Evolutionary conservation across 306 rosid genomes (phyloP).

Genomic region (Pyrus betulifolia): DNA sequence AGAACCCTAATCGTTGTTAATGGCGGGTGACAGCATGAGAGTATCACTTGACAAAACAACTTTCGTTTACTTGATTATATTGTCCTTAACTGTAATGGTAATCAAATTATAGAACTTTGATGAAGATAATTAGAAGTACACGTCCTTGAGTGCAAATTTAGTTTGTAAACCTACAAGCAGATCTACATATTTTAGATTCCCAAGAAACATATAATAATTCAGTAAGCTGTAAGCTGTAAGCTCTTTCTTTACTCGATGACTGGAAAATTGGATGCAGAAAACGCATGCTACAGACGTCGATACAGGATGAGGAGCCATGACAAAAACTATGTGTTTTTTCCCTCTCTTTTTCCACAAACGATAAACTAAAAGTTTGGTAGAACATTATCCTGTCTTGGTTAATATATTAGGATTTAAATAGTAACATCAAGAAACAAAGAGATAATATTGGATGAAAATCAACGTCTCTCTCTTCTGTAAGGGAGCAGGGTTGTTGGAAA

Average conservation of each 20-base stretch:
- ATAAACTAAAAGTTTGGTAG: background rate
- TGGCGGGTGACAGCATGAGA: too few species aligned
- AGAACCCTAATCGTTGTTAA: too few species aligned
- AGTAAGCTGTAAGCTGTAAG: background rate
- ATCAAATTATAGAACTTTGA: too few species aligned
- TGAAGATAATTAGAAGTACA: too few species aligned
- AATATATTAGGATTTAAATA: background rate
- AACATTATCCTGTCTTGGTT: too few species aligned
- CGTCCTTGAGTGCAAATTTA: too few species aligned
- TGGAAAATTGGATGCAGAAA: background rate
- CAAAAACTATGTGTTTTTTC: background rate
- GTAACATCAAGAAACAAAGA: background rate
- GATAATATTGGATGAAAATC: background rate
- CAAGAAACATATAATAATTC: background rate
- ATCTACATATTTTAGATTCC: too few species aligned
- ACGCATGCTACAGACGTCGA: background rate
- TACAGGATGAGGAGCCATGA: too few species aligned
- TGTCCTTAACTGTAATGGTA: too few species aligned
- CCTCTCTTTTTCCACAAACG: background rate
- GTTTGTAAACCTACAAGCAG: too few species aligned
- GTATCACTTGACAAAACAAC: too few species aligned
- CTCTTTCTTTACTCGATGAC: background rate
- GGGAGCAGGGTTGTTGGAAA: background rate
- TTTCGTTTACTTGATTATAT: too few species aligned
- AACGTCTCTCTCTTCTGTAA: background rate